These are phyloP conservation scores for Corchorus capsularis DNA, from an alignment of 345 rosid genomes.

Conservation along the genomic window DNA sequence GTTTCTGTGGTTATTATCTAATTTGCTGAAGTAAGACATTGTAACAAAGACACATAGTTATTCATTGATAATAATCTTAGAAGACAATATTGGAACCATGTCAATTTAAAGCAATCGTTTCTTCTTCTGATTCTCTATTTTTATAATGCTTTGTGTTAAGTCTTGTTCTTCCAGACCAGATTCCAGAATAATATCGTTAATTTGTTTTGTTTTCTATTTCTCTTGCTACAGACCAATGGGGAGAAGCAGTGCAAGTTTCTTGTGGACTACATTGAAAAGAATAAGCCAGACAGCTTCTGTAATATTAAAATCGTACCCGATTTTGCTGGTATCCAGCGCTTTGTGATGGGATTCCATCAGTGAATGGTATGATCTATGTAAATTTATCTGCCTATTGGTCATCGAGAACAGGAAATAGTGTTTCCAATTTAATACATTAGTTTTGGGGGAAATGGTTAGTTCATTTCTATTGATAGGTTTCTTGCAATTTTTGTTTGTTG, in stretches of 20 bases:
- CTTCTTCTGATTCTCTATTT: constrained; percentile 11
- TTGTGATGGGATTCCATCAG: constrained; percentile 61
- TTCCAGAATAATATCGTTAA: constrained; percentile 11
- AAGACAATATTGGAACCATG: neutral
- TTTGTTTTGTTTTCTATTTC: neutral
- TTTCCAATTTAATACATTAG: neutral
- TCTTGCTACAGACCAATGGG: constrained; percentile 71
- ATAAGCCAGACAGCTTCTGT: constrained; percentile 44
- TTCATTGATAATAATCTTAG: neutral
- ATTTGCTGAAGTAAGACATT: neutral
- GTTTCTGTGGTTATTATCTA: neutral
- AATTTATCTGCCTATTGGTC: constrained; percentile 6
- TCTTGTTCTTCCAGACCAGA: neutral
- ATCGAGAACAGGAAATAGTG: neutral
- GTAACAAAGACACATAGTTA: neutral
- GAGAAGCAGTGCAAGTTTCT: constrained; percentile 75
- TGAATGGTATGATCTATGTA: constrained; percentile 23
- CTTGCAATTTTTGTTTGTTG: neutral
- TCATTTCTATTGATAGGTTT: neutral
- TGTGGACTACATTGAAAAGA: constrained; percentile 48
- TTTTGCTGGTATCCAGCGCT: constrained; percentile 68
- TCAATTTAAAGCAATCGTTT: neutral
- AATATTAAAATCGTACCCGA: constrained; percentile 57
- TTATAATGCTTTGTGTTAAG: neutral
- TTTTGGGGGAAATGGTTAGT: neutral